These are phyloP conservation scores for Hysterangium stoloniferum DNA, from an alignment of 768 basidiomycete species.

Conservation along the genomic window DNA sequence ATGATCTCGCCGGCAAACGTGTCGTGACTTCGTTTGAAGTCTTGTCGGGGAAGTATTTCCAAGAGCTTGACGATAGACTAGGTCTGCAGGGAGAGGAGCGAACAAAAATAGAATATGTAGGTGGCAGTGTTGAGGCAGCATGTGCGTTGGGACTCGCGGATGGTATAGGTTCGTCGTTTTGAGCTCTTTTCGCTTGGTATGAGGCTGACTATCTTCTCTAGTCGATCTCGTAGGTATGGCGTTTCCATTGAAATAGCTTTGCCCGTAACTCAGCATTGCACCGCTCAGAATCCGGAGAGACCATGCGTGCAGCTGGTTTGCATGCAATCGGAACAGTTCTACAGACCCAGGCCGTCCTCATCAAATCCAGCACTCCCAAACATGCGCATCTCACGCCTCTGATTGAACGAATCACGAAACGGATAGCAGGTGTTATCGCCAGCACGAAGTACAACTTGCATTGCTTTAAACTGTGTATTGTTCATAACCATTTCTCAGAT, in stretches of 20 bases:
- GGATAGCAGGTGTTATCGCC: constrained; percentile 89
- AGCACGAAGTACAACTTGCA: constrained; percentile 42
- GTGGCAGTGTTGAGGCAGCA: constrained; percentile 97
- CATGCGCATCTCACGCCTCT: constrained; percentile 55
- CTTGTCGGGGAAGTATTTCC: constrained; percentile 76
- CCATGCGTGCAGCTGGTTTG: constrained; percentile 96
- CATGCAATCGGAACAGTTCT: constrained; percentile 89
- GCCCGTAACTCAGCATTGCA: too few species aligned
- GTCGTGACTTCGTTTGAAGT: constrained; percentile 94
- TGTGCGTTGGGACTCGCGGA: constrained; percentile 95
- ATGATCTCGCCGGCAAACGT: constrained; percentile 83
- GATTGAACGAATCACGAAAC: constrained; percentile 72
- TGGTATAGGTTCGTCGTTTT: constrained; percentile 68
- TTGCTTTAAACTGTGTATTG: not conserved
- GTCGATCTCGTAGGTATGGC: constrained; percentile 92
- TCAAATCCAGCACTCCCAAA: constrained; percentile 65
- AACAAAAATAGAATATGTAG: constrained; percentile 91
- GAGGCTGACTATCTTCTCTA: constrained; percentile 24
- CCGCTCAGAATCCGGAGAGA: constrained; percentile 87
- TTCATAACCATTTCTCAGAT: constrained; percentile 22
- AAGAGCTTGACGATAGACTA: constrained; percentile 46
- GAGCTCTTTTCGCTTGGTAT: not conserved
- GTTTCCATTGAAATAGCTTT: not conserved
- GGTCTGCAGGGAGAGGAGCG: constrained; percentile 40
- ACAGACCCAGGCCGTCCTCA: constrained; percentile 84